Percentiles rank a stretch among this genome's conserved stretches.
Evolutionary conservation across 2,329 filamentous ascomycete species (phyloP).

Genomic region (Rutstroemia sp.): DNA sequence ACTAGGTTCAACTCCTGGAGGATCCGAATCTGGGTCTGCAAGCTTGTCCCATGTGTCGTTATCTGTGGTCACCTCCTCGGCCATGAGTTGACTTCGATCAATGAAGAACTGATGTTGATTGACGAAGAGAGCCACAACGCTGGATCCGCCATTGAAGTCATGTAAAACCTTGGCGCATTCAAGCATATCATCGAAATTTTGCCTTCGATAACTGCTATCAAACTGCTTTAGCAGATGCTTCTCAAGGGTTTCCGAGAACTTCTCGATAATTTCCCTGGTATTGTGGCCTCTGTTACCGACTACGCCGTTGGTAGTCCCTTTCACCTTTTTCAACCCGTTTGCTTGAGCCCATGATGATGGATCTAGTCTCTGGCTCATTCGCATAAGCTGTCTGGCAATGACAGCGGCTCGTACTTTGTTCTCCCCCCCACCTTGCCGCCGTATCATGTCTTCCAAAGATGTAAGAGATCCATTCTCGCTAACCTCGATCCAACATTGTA

Average conservation of each 20-base stretch:
- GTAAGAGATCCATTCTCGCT: conserved; percentile 82
- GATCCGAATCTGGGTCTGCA: conserved; percentile 88
- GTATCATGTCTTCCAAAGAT: conserved; percentile 73
- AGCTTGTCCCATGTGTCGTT: conserved; percentile 79
- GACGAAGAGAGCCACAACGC: conserved; percentile 91
- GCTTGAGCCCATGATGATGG: conserved; percentile 61
- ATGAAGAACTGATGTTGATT: conserved; percentile 99
- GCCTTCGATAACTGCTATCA: conserved; percentile 89
- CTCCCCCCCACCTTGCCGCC: conserved; percentile 76
- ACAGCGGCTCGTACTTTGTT: conserved; percentile 92
- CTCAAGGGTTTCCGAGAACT: conserved; percentile 91
- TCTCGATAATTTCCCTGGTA: conserved; percentile 86
- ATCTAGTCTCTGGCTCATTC: conserved; percentile 88
- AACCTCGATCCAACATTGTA: conserved; percentile 95
- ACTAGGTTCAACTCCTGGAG: conserved; percentile 84
- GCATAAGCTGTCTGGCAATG: conserved; percentile 86
- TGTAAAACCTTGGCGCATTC: conserved; percentile 90
- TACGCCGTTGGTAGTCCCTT: conserved; percentile 37
- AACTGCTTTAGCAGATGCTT: conserved; percentile 95
- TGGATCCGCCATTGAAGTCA: conserved; percentile 93
- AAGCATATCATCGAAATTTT: conserved; percentile 97
- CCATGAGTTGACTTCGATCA: conserved; percentile 82
- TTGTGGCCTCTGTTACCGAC: conserved; percentile 44
- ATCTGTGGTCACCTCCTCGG: conserved; percentile 50
- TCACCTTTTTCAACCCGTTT: conserved; percentile 46